phyloP scores from a whole-genome alignment of 176 grass and related monocot genomes.

The Themeda triandra region DNA sequence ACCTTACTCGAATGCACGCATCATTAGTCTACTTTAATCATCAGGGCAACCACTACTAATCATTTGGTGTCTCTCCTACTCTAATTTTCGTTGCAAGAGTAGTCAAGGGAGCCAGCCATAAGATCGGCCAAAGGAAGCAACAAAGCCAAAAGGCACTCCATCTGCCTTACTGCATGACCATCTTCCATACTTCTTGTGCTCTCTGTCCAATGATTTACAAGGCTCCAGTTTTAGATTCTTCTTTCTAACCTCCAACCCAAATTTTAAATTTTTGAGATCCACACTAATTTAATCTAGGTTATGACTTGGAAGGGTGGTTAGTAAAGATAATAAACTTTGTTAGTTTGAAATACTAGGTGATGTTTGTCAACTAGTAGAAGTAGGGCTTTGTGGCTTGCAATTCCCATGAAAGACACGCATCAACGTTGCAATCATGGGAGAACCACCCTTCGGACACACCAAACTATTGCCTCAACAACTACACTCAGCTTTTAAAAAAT shows the following conservation, averaged over 20 bases:
- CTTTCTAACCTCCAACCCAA: conserved; percentile 3
- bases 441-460: neutral
- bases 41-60: conserved; percentile 16
- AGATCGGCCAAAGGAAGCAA: conserved; percentile 10
- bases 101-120: conserved; percentile 29
- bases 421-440: conserved; percentile 38
- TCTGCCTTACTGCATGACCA: neutral
- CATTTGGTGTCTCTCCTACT: neutral
- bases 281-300: neutral
- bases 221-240: conserved; percentile 1
- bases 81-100: conserved; percentile 4
- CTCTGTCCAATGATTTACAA: neutral
- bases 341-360: neutral
- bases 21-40: conserved; percentile 5
- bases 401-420: conserved; percentile 6
- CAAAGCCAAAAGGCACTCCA: neutral
- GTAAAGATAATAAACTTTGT: neutral
- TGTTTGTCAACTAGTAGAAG: conserved; percentile 28
- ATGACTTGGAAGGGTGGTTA: neutral
- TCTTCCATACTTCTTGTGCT: neutral
- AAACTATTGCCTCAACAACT: conserved; percentile 22
- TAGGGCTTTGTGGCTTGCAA: neutral
- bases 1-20: neutral
- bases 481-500: neutral
- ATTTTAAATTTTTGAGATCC: neutral